Evolutionary conservation across 306 rosid species (phyloP), one percentile per base, ranked within the genome.

Genomic region (Gillenia trifoliata): DNA sequence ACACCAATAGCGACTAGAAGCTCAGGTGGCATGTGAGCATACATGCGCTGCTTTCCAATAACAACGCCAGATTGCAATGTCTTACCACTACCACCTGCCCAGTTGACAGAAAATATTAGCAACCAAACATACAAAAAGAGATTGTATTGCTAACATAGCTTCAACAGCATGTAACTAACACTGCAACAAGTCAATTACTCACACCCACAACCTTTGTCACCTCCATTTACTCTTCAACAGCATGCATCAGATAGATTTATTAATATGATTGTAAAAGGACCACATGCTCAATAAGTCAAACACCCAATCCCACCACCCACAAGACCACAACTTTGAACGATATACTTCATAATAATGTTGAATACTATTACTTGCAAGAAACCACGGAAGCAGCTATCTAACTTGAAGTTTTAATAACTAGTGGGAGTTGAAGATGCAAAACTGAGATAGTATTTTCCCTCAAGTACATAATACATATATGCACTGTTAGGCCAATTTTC

Each of bases 21-120:
- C 89, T 94, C 99, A 0, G 99, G 92, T 73, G 99, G 99, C 82
- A 94, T 85, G 71, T 86, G 87, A 75, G 84, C 96, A 83, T 87
- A 85, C 38, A 79, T 86, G 11, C 89, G 91, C 75, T 86, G 70
- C 78, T 83, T 91, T 75, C 66, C 74, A 75, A 29, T 62, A 79
- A 36, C 20, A 45, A 15, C 1, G 2, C 52, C 52, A 45, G 52
- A 45, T 45, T 45, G 52, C 20, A 45, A 45, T 4, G 20, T 45
- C 52, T 45, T 85, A 25, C 76, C 82, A 63, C 43, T 50, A 40
- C 55, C 79, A 79, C 80, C 97, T 88, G 83, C 73, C 57, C 61
- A 67, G 55, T 54, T 38, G 19, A 50, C 41, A 47, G 75, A 78
- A 79, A 75, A 68, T 47, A 75, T 71, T 50, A 81, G 70, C 54